Conservation (phyloP, 768 basidiomycete genomes). For the Tulasnella sp. region DNA sequence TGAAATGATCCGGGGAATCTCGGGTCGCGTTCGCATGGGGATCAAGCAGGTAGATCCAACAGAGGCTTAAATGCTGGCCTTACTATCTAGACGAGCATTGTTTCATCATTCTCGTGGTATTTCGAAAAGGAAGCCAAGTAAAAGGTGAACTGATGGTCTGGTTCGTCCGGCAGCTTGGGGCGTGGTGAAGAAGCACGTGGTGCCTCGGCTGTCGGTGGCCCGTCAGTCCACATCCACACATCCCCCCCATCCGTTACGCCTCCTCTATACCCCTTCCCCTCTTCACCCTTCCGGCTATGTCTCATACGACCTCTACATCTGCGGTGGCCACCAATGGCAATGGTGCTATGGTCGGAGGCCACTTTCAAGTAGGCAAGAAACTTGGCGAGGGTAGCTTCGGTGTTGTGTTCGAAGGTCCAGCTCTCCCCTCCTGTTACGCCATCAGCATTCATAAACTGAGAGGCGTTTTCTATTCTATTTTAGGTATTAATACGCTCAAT, state of each 20-base stretch:
- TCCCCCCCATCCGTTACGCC: not conserved
- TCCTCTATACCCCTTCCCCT: not conserved
- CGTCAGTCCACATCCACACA: constrained; percentile 1
- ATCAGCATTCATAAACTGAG: constrained; percentile 14
- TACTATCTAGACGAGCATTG: too few species aligned
- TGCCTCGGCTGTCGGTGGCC: not conserved
- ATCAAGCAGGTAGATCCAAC: too few species aligned
- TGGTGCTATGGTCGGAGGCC: constrained; percentile 46
- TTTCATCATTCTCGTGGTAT: too few species aligned
- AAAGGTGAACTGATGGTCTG: too few species aligned
- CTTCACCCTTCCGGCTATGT: not conserved
- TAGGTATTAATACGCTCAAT: constrained; percentile 84
- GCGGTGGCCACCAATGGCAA: constrained; percentile 26
- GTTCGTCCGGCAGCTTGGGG: not conserved
- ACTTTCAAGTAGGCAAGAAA: constrained; percentile 86
- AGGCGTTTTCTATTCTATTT: constrained; percentile 1
- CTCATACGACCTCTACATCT: not conserved
- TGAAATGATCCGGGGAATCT: too few species aligned
- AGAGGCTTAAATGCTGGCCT: too few species aligned
- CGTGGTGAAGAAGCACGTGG: constrained; percentile 4
- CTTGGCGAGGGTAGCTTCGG: constrained; percentile 99
- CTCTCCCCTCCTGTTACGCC: constrained; percentile 1
- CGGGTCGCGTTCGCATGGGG: too few species aligned
- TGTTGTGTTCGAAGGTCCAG: constrained; percentile 92
- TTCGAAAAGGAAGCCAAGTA: too few species aligned